Evolutionary conservation across 176 grass and related monocot genomes (phyloP).

Genomic region (Triticum urartu): DNA sequence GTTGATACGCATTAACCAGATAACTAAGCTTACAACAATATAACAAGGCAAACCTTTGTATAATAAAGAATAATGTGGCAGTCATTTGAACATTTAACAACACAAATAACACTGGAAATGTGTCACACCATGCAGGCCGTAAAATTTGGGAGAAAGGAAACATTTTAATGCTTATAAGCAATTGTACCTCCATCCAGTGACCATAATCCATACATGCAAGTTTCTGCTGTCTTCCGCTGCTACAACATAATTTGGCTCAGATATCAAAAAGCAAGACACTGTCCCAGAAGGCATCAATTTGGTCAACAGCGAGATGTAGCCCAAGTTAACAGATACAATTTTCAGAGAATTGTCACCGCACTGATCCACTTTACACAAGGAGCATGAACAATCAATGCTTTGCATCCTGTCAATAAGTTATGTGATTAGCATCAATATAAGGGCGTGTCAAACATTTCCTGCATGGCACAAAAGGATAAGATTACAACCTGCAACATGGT

Average conservation of each 20-base stretch:
- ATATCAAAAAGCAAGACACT: constrained; percentile 64
- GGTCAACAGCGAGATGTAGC: constrained; percentile 61
- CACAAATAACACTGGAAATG: not conserved
- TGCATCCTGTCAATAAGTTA: constrained; percentile 49
- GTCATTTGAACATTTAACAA: not conserved
- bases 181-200: constrained; percentile 65
- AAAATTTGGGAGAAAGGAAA: constrained; percentile 4
- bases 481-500: constrained; percentile 87
- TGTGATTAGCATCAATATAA: constrained; percentile 34
- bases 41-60: not conserved
- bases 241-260: constrained; percentile 75
- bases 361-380: constrained; percentile 49
- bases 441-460: constrained; percentile 22
- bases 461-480: constrained; percentile 19
- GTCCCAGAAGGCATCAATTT: constrained; percentile 61
- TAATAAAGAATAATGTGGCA: not conserved
- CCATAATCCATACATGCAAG: constrained; percentile 87
- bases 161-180: constrained; percentile 21
- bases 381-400: constrained; percentile 61
- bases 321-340: constrained; percentile 68
- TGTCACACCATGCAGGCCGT: not conserved
- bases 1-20: not conserved
- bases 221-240: constrained; percentile 56
- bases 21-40: constrained; percentile 12
- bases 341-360: constrained; percentile 60